phyloP scores from a whole-genome alignment of 2,329 filamentous ascomycete genomes.

The Calonectria henricotiae region DNA sequence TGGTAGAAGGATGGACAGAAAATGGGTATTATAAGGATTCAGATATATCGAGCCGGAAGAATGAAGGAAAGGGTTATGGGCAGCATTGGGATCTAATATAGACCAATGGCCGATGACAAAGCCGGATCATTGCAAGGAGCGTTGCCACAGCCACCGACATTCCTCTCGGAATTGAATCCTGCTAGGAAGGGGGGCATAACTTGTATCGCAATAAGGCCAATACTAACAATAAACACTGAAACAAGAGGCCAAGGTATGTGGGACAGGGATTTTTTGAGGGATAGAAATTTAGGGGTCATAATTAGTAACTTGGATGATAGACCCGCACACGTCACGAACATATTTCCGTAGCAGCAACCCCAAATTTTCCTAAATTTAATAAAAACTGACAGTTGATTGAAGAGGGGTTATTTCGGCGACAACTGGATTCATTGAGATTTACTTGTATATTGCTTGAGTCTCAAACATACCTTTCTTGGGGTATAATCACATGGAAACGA shows the following conservation, averaged over 20 bases:
- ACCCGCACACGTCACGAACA: neutral
- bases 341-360: neutral
- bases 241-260: neutral
- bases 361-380: neutral
- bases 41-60: neutral
- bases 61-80: neutral
- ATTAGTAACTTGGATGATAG: neutral
- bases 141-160: neutral
- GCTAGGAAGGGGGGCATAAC: neutral
- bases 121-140: neutral
- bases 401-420: too few relatives aligned
- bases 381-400: neutral
- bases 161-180: neutral
- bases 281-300: neutral
- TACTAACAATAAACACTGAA: neutral
- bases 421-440: too few relatives aligned
- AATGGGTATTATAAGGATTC: neutral
- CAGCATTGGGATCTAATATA: neutral
- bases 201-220: neutral
- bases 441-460: too few relatives aligned
- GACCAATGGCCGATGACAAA: neutral
- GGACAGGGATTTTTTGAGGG: neutral
- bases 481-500: too few relatives aligned
- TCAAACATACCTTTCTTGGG: too few relatives aligned
- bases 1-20: neutral